phyloP scores from a whole-genome alignment of 768 basidiomycete genomes.

The Artomyces pyxidatus region DNA sequence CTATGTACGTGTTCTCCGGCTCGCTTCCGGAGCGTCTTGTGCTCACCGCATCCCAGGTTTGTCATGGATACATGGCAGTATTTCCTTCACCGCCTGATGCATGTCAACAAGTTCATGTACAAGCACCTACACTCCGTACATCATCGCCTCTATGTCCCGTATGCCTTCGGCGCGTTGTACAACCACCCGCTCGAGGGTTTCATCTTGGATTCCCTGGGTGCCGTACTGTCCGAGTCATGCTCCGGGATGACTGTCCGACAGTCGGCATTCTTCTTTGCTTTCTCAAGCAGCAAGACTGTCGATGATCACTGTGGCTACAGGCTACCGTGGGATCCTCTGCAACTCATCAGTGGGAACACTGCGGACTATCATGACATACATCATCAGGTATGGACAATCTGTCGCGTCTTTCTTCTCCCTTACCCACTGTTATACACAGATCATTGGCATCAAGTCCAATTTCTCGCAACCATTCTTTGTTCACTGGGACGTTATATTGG shows the following conservation, averaged over 20 bases:
- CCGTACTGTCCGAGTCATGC: conserved; percentile 63
- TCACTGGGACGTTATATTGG: conserved; percentile 84
- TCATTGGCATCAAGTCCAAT: conserved; percentile 89
- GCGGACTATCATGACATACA: conserved; percentile 98
- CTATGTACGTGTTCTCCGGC: conserved; percentile 59
- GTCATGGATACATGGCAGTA: conserved; percentile 98
- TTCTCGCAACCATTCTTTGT: conserved; percentile 95
- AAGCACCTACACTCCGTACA: conserved; percentile 89
- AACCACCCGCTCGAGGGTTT: conserved; percentile 97
- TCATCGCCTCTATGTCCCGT: conserved; percentile 93
- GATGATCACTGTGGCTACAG: conserved; percentile 93
- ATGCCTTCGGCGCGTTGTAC: conserved; percentile 94
- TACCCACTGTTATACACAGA: conserved; percentile 24
- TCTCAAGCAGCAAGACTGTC: conserved; percentile 88
- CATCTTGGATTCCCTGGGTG: conserved; percentile 77
- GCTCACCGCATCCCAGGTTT: conserved; percentile 46
- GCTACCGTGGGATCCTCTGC: conserved; percentile 88
- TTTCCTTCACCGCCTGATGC: conserved; percentile 89
- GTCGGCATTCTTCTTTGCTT: conserved; percentile 70
- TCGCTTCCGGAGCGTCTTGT: not conserved
- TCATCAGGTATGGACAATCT: conserved; percentile 61
- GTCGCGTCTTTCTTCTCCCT: not conserved
- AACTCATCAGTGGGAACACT: conserved; percentile 79
- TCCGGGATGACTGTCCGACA: conserved; percentile 73
- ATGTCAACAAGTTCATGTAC: conserved; percentile 85